Evolutionary conservation across 2,329 filamentous ascomycete species (phyloP).

Genomic region (Colletotrichum sp.): DNA sequence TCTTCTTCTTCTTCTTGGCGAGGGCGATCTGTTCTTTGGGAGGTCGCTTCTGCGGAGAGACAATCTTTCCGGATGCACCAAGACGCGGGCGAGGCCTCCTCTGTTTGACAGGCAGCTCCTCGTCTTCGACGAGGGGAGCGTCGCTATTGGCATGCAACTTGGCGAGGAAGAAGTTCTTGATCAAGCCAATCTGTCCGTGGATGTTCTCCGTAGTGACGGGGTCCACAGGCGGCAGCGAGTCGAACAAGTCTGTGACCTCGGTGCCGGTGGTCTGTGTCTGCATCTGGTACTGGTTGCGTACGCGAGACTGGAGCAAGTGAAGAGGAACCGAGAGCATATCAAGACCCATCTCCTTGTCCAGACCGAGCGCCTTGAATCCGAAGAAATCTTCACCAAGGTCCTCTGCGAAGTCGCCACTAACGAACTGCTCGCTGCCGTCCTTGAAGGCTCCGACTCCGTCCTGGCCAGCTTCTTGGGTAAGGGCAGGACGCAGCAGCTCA

Average conservation of each 20-base stretch:
- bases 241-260: slow-evolving; percentile 64
- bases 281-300: slow-evolving; percentile 83
- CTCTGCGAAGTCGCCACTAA: slow-evolving; percentile 95
- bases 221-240: slow-evolving; percentile 72
- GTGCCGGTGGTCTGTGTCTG: slow-evolving; percentile 69
- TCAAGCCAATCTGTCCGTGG: slow-evolving; percentile 80
- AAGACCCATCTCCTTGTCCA: slow-evolving; percentile 89
- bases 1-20: slow-evolving; percentile 88
- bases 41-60: slow-evolving; percentile 81
- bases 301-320: slow-evolving; percentile 89
- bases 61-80: slow-evolving; percentile 82
- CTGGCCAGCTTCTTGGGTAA: slow-evolving; percentile 73
- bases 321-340: slow-evolving; percentile 89
- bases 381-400: slow-evolving; percentile 99
- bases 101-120: slow-evolving; percentile 93
- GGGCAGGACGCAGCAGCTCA: slow-evolving; percentile 90
- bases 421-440: slow-evolving; percentile 95
- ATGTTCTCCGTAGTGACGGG: slow-evolving; percentile 82
- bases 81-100: slow-evolving; percentile 72
- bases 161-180: slow-evolving; percentile 88
- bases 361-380: slow-evolving; percentile 92
- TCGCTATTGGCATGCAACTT: slow-evolving; percentile 83
- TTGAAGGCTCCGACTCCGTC: slow-evolving; percentile 93
- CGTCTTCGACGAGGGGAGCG: slow-evolving; percentile 82
- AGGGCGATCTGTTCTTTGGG: slow-evolving; percentile 82